Conservation (phyloP, 805 yeast species). For the Sugiyamaella valdiviana region DNA sequence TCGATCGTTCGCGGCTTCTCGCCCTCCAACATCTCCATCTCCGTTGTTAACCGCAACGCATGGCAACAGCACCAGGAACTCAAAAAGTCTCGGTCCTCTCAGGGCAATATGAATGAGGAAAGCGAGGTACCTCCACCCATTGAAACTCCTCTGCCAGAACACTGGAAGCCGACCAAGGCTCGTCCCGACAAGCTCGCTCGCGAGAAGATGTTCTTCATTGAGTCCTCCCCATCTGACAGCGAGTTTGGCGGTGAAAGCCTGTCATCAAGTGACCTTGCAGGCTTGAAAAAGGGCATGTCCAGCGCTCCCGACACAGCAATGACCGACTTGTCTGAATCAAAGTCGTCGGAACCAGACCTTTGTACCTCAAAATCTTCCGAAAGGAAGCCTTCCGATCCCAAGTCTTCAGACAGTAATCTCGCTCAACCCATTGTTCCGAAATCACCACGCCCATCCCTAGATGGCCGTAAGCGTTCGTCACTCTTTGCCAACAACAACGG, state of each 20-base stretch:
- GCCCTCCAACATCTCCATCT: slow-evolving; percentile 33
- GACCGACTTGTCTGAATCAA: neutral
- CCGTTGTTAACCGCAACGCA: slow-evolving; percentile 21
- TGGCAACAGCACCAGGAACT: neutral
- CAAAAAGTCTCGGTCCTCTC: neutral
- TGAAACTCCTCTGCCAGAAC: slow-evolving; percentile 3
- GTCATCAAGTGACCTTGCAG: slow-evolving; percentile 17
- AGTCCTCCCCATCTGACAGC: slow-evolving; percentile 34
- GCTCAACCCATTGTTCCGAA: too few relatives aligned
- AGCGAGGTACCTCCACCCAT: neutral
- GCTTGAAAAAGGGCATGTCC: neutral
- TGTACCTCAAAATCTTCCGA: neutral
- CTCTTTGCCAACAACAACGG: neutral
- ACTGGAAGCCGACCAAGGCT: slow-evolving; percentile 19
- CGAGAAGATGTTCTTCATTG: slow-evolving; percentile 36
- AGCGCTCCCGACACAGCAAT: neutral
- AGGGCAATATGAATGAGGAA: neutral
- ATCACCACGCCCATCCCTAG: neutral
- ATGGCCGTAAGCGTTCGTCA: neutral
- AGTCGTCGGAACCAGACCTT: too few relatives aligned
- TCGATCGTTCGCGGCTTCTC: slow-evolving; percentile 36
- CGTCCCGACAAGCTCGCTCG: slow-evolving; percentile 24
- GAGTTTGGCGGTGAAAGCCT: slow-evolving; percentile 26
- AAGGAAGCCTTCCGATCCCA: neutral
- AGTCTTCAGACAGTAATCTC: neutral